phyloP scores from a whole-genome alignment of 2,329 filamentous ascomycete species.

The Monosporascus sp. region DNA sequence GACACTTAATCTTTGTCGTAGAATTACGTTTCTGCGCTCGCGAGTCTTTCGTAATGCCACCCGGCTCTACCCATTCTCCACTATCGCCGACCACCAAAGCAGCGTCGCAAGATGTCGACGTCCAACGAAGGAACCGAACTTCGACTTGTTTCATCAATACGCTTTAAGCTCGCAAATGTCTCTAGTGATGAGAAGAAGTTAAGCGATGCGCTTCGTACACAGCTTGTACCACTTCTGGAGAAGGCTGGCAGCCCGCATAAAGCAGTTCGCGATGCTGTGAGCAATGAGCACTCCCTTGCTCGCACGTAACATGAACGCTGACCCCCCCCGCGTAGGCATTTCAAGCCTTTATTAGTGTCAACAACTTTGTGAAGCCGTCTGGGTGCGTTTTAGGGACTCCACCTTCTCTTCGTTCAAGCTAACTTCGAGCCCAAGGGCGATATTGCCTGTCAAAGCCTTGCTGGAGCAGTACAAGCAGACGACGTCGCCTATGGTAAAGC shows the following conservation, averaged over 20 bases:
- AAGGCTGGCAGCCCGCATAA: conserved; percentile 80
- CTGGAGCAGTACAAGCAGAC: conserved; percentile 85
- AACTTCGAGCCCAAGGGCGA: conserved; percentile 44
- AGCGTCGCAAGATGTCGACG: conserved; percentile 20
- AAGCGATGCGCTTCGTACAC: conserved; percentile 69
- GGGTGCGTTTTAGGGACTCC: conserved; percentile 31
- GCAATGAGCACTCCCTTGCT: conserved; percentile 2
- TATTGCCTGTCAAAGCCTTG: conserved; percentile 78
- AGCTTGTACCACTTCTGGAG: conserved; percentile 74
- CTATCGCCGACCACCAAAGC: background rate
- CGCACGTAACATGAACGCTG: conserved; percentile 5
- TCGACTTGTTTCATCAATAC: conserved; percentile 27
- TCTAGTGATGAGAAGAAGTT: conserved; percentile 82
- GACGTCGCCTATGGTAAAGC: conserved; percentile 68
- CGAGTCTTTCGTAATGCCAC: conserved; percentile 1
- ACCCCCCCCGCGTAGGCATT: conserved; percentile 36
- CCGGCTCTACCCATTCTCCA: conserved; percentile 1
- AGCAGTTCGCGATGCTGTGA: conserved; percentile 58
- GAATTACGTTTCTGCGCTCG: no score
- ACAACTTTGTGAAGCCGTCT: conserved; percentile 48
- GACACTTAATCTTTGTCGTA: no score
- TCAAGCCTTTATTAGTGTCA: conserved; percentile 45
- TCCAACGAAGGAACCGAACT: conserved; percentile 24
- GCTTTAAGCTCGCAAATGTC: conserved; percentile 26
- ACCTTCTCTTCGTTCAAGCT: conserved; percentile 3